These are phyloP conservation scores for Pulveroboletus sp. DNA, from an alignment of 768 basidiomycete genomes.

Conservation along the genomic window DNA sequence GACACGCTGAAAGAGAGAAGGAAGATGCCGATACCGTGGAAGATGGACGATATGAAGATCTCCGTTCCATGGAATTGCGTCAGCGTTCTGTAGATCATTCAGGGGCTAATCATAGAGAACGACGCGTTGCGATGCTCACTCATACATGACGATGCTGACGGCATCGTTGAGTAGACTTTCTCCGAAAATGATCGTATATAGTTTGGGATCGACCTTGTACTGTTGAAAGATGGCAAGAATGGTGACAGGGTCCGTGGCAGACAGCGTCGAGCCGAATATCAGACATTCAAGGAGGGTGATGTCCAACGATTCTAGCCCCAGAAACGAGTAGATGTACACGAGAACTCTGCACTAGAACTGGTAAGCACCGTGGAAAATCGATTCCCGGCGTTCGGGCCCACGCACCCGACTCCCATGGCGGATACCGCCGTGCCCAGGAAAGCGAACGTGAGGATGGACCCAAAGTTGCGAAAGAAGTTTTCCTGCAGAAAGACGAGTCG, in stretches of 20 bases:
- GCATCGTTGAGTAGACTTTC: slow-evolving; percentile 97
- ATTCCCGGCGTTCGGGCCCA: not conserved
- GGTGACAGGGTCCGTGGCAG: slow-evolving; percentile 96
- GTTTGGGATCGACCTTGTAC: slow-evolving; percentile 96
- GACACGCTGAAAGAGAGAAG: slow-evolving; percentile 91
- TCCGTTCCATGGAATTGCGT: slow-evolving; percentile 89
- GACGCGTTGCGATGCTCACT: slow-evolving; percentile 56
- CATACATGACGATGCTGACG: slow-evolving; percentile 99
- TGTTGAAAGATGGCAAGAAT: slow-evolving; percentile 98
- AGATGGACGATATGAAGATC: slow-evolving; percentile 81
- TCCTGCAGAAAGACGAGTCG: slow-evolving; percentile 48
- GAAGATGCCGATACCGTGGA: slow-evolving; percentile 98
- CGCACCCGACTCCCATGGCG: slow-evolving; percentile 93
- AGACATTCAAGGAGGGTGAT: slow-evolving; percentile 89
- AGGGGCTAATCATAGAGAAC: not conserved
- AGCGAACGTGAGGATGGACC: slow-evolving; percentile 90
- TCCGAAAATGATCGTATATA: slow-evolving; percentile 96
- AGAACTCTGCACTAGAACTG: slow-evolving; percentile 68
- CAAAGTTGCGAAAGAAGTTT: slow-evolving; percentile 98
- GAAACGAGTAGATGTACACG: slow-evolving; percentile 90
- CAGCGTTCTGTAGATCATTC: slow-evolving; percentile 58
- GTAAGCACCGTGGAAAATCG: slow-evolving; percentile 33
- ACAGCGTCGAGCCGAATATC: slow-evolving; percentile 93
- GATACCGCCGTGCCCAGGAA: slow-evolving; percentile 96
- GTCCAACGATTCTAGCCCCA: slow-evolving; percentile 86